phyloP scores from a whole-genome alignment of 805 yeast genomes.

The Candida jianshihensis region DNA sequence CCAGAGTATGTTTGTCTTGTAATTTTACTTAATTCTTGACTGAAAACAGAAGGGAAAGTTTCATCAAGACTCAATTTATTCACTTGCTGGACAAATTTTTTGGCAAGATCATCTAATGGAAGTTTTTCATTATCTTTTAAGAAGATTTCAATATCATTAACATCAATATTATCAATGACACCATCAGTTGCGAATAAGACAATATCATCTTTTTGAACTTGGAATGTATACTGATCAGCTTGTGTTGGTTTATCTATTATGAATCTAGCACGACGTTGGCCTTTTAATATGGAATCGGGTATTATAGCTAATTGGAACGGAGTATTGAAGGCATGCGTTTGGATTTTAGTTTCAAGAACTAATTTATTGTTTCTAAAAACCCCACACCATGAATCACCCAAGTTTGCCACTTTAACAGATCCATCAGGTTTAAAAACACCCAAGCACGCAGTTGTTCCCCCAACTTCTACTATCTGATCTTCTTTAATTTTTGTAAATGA shows the following conservation, averaged over 20 bases:
- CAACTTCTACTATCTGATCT: constrained; percentile 67
- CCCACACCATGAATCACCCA: constrained; percentile 96
- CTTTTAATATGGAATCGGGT: constrained; percentile 51
- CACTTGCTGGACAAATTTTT: constrained; percentile 57
- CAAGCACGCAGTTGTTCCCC: constrained; percentile 89
- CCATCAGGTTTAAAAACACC: constrained; percentile 61
- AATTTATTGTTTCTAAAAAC: constrained; percentile 63
- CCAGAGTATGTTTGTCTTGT: constrained; percentile 72
- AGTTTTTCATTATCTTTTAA: constrained; percentile 42
- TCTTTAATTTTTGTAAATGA: constrained; percentile 50
- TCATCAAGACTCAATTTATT: constrained; percentile 65
- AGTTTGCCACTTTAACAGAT: constrained; percentile 56
- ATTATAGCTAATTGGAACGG: constrained; percentile 87
- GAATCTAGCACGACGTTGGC: constrained; percentile 48
- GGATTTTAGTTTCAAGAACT: constrained; percentile 62
- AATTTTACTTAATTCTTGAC: constrained; percentile 62
- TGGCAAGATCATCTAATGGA: constrained; percentile 41
- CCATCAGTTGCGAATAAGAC: constrained; percentile 92
- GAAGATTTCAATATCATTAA: constrained; percentile 63
- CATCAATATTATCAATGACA: constrained; percentile 74
- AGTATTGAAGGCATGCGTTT: constrained; percentile 83
- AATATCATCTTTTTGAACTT: constrained; percentile 64
- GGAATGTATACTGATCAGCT: constrained; percentile 62
- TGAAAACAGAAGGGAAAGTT: constrained; percentile 75
- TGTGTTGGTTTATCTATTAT: constrained; percentile 64